Evolutionary conservation across 116 monocot genomes (phyloP).

Genomic region (Phalaenopsis hybrid): DNA sequence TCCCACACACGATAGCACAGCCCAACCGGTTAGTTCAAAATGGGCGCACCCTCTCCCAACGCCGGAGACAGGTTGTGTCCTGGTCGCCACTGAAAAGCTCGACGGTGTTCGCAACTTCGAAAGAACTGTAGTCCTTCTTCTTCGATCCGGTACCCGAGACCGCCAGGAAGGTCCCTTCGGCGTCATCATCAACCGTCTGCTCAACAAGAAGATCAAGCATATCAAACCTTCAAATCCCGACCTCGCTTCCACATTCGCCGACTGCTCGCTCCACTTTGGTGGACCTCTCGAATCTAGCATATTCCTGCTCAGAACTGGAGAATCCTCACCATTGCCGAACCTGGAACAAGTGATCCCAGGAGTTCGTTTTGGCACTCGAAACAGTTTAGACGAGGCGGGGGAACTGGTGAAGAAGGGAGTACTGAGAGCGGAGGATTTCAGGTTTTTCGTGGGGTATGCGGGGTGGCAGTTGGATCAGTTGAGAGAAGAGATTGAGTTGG

Average conservation of each 20-base stretch:
- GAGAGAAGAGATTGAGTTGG: constrained; percentile 52
- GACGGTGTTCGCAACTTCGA: constrained; percentile 53
- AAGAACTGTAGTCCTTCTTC: constrained; percentile 58
- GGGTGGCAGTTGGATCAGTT: constrained; percentile 83
- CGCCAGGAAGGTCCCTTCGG: constrained; percentile 58
- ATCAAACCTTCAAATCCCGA: constrained; percentile 40
- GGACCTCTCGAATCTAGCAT: constrained; percentile 85
- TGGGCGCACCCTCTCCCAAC: constrained; percentile 75
- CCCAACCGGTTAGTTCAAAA: constrained; percentile 21
- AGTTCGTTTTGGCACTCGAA: constrained; percentile 44
- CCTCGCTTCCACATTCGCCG: constrained; percentile 49
- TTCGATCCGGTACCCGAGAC: constrained; percentile 43
- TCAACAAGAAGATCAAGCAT: constrained; percentile 50
- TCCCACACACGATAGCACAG: background rate
- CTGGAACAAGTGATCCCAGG: constrained; percentile 63
- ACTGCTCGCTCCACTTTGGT: constrained; percentile 63
- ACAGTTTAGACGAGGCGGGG: constrained; percentile 58
- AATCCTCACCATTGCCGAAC: constrained; percentile 8
- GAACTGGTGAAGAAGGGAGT: constrained; percentile 49
- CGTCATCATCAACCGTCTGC: constrained; percentile 58
- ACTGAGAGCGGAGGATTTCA: constrained; percentile 55
- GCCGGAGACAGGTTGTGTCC: constrained; percentile 58
- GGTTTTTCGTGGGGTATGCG: constrained; percentile 84
- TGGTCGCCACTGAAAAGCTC: constrained; percentile 66
- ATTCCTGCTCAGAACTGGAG: constrained; percentile 45